A percentile compares a stretch with the other conserved stretches of the same genome.
Conservation (phyloP, 2,329 filamentous ascomycete species). For the Magnaporthales sp. region DNA sequence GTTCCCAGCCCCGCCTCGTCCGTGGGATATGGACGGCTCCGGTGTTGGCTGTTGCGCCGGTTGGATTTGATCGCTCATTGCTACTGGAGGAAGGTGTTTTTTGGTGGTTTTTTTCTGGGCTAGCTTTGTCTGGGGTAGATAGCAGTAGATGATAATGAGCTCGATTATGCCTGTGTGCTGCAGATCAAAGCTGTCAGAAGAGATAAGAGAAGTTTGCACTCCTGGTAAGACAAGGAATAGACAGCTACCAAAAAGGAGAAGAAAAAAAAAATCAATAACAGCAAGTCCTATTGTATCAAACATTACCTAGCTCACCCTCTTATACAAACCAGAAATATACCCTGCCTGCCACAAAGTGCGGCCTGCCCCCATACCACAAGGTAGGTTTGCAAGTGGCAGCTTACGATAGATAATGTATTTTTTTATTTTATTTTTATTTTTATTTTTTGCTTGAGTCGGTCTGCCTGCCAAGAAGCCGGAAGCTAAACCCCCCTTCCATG, state of each 20-base stretch:
- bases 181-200: neutral
- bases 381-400: too few relatives aligned
- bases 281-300: neutral
- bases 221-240: neutral
- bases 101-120: neutral
- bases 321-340: too few relatives aligned
- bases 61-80: neutral
- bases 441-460: too few relatives aligned
- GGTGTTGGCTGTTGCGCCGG: constrained; percentile 8
- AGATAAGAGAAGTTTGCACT: too few relatives aligned
- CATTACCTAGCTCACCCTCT: too few relatives aligned
- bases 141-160: neutral
- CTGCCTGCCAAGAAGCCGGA: too few relatives aligned
- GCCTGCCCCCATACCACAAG: too few relatives aligned
- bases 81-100: neutral
- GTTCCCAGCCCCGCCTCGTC: constrained; percentile 54
- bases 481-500: too few relatives aligned
- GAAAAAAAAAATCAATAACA: constrained; percentile 7
- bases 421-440: too few relatives aligned
- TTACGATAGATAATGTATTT: too few relatives aligned
- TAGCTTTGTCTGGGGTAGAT: neutral
- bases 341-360: too few relatives aligned
- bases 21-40: constrained; percentile 44
- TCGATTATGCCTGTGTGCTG: neutral
- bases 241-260: constrained; percentile 5